Evolutionary conservation across 2,329 filamentous ascomycete species (phyloP).

Genomic region (Epichloe sibirici): DNA sequence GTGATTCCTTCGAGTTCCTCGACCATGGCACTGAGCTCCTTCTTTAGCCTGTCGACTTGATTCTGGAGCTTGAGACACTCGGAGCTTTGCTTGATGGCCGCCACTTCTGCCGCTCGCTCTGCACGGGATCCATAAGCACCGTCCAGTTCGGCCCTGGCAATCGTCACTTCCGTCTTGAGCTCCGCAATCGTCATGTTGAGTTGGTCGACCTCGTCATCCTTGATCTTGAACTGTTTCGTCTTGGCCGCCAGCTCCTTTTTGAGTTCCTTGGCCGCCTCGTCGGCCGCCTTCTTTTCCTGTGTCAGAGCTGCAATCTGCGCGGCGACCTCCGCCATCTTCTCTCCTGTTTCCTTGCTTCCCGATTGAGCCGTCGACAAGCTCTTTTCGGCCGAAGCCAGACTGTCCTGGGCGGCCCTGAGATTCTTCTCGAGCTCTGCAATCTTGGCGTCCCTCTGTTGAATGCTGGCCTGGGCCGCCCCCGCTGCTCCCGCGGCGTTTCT

Average conservation of each 20-base stretch:
- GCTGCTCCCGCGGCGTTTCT: conserved; percentile 14
- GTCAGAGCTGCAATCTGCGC: conserved; percentile 17
- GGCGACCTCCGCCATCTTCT: conserved; percentile 15
- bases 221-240: conserved; percentile 32
- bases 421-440: conserved; percentile 27
- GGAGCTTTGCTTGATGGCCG: conserved; percentile 36
- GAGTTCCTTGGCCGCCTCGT: conserved; percentile 16
- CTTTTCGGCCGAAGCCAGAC: conserved; percentile 19
- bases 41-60: conserved; percentile 37
- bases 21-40: conserved; percentile 37
- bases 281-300: conserved; percentile 15
- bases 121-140: conserved; percentile 47
- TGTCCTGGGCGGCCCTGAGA: conserved; percentile 8
- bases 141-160: conserved; percentile 49
- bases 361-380: conserved; percentile 22
- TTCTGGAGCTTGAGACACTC: conserved; percentile 33
- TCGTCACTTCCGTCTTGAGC: conserved; percentile 49
- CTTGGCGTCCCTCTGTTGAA: conserved; percentile 25
- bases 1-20: conserved; percentile 42
- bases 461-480: conserved; percentile 13
- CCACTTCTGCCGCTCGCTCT: conserved; percentile 45
- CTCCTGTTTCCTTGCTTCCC: conserved; percentile 24
- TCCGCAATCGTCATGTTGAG: conserved; percentile 41
- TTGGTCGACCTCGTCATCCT: conserved; percentile 38
- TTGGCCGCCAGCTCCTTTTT: conserved; percentile 19